Conservation (phyloP, 495 filamentous ascomycete species). For the Hyaloscypha variabilis region DNA sequence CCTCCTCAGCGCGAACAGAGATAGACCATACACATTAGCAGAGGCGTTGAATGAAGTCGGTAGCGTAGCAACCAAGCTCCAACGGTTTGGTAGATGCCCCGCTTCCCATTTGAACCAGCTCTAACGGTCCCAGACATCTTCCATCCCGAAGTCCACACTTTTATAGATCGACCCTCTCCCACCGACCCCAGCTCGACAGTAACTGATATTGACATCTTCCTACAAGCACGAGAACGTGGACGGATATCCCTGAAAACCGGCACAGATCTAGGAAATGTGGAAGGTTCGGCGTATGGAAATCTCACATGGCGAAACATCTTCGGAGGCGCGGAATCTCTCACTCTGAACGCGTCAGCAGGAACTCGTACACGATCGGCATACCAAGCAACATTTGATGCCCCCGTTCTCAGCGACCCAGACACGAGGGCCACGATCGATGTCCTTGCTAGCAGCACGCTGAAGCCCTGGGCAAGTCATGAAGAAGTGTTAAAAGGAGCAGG, state of each 20-base stretch:
- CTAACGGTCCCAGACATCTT: conserved; percentile 68
- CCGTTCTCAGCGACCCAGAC: conserved; percentile 80
- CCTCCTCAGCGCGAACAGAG: conserved; percentile 67
- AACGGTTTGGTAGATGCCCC: conserved; percentile 67
- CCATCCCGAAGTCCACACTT: conserved; percentile 78
- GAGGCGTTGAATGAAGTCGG: conserved; percentile 75
- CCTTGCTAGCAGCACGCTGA: conserved; percentile 78
- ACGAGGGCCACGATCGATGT: conserved; percentile 74
- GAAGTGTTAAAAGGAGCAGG: conserved; percentile 83
- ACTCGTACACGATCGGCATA: conserved; percentile 90
- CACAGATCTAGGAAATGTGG: conserved; percentile 87
- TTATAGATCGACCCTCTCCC: conserved; percentile 68
- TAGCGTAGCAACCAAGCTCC: conserved; percentile 69
- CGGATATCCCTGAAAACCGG: conserved; percentile 85
- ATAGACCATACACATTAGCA: conserved; percentile 70
- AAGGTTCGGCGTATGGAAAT: conserved; percentile 89
- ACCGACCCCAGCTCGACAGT: conserved; percentile 59
- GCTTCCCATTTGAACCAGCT: background rate
- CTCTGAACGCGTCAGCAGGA: conserved; percentile 79
- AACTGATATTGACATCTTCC: conserved; percentile 76
- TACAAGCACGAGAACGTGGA: conserved; percentile 76
- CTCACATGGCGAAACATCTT: conserved; percentile 87
- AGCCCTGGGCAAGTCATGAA: conserved; percentile 90
- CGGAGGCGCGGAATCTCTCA: conserved; percentile 88
- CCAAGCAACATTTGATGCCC: conserved; percentile 78